Base-by-base conservation (phyloP, 352 stramenopile species). In the Sclerospora graminicola region DNA sequence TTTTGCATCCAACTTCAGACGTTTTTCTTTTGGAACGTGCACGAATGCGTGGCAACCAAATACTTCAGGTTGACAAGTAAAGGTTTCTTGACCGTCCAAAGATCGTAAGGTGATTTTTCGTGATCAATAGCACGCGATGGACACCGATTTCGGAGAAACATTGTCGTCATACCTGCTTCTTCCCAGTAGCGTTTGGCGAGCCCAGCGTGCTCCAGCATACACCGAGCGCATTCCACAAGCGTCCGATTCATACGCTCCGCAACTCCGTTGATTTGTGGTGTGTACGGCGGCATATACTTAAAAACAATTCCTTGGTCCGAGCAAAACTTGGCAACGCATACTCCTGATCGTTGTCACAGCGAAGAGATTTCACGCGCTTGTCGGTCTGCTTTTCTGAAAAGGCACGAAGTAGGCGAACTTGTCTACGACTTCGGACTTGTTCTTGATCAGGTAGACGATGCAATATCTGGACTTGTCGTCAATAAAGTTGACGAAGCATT, bases 361-460 rank as follows among this genome's bases (percentile, higher is more conserved):
- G 33, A 11, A 13, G 16, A 6, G 10, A 8, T 7, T 23, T 26
- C 7, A 39, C 8, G 1, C 33, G 18, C 8, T 26, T 23, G 16
- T 10, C 33, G 16, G 33, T 39, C 16, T 39, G 33, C 5, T 5
- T 39, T 14, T 26, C 33, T 0, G 14, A 14, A 8, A 39, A 26
- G 15, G 7, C 2, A 28, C 34, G 8, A 36, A 36, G 4, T 23
- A 1, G 0, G 18, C 16, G 13, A 39, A 26, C 33, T 39, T 36
- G 2, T 18, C 35, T 2, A 24, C 30, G 15, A 51, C 35, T 19
- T 57, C 36, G 1, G 41, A 57, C 20, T 49, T 55, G 49, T 48
- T 47, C 19, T 27, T 28, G 10, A 52, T 2, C 4, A 54, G 30
- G 1, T 41, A 55, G 10, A 50, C 36, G 4, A 46, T 20, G 14